Evolutionary conservation across 371 early-diverging fungal genomes (phyloP), one percentile per base, ranked within the genome.

Genomic region (Choanephora cucurbitarum): DNA sequence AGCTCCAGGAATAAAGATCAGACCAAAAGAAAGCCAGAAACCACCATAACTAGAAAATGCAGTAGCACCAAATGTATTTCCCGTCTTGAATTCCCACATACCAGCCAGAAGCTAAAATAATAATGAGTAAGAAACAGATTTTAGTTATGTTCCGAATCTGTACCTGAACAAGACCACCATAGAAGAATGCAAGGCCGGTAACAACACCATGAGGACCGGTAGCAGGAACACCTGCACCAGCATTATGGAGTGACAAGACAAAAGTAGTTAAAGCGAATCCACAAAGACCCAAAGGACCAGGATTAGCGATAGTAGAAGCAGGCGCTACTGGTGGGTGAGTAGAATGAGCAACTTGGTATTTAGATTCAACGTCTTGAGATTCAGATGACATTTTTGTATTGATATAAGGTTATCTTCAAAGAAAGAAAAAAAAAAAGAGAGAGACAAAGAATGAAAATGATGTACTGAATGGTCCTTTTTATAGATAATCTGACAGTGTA

Each of bases 1-100:
- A 33, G 83, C 77, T 19, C 75, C 74, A 21, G 89, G 86, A 31
- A 79, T 72, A 40, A 79, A 69, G 42, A 87, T 82, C 24, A 68
- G 66, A 44, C 78, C 87, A 58, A 83, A 90, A 6, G 85, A 69
- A 48, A 91, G 69, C 91, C 90, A 91, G 79, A 88, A 88, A 32
- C 83, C 88, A 59, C 88, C 91, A 61, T 82, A 88, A 19, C 83
- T 80, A 10, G 83, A 77, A 71, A 91, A 91, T 9, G 88, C 90
- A n/a, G 91, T 90, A 24, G 88, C 91, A 55, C 90, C 91, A 67
- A 91, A 89, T n/a, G 87, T 88, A 64, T 88, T 89, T 52, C 85
- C 83, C 24, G 75, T 70, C 46, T 76, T 79, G 66, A 86, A 88
- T 69, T 89, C 88, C 86, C 85, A 87, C 87, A 90, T 87, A 44